Conservation (phyloP, 495 filamentous ascomycete species). For the Talaromyces liani region DNA sequence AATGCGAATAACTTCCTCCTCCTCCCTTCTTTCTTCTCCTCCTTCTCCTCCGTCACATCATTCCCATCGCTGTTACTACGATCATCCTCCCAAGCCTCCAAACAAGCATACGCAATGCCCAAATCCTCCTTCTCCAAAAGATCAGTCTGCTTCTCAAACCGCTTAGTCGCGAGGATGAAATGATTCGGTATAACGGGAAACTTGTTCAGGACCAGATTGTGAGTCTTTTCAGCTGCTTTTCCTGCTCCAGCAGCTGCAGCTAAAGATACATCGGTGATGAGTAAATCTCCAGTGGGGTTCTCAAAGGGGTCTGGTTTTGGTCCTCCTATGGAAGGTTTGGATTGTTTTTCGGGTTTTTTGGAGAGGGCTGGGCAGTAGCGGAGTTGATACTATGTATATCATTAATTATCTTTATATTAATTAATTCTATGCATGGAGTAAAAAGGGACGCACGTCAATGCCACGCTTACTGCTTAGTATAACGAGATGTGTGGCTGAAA, state of each 20-base stretch:
- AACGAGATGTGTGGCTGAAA: slow-evolving; percentile 52
- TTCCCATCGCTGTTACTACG: slow-evolving; percentile 7
- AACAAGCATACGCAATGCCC: slow-evolving; percentile 54
- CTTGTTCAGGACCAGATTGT: slow-evolving; percentile 72
- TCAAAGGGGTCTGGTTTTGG: slow-evolving; percentile 66
- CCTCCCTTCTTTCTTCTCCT: neutral
- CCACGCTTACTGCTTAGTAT: slow-evolving; percentile 41
- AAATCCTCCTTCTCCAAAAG: slow-evolving; percentile 61
- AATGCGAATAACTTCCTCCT: slow-evolving; percentile 56
- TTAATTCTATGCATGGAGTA: neutral
- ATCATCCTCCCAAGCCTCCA: slow-evolving; percentile 48
- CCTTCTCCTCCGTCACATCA: slow-evolving; percentile 4
- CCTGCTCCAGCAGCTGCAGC: too few species aligned
- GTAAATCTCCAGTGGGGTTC: slow-evolving; percentile 52
- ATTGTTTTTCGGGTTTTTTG: slow-evolving; percentile 48
- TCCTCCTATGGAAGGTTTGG: slow-evolving; percentile 9
- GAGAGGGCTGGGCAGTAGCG: slow-evolving; percentile 71
- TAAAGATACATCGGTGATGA: slow-evolving; percentile 50
- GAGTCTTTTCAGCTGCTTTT: slow-evolving; percentile 19
- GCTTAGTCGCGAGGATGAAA: slow-evolving; percentile 67
- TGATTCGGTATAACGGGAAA: slow-evolving; percentile 74
- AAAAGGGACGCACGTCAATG: slow-evolving; percentile 39
- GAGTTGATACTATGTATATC: slow-evolving; percentile 59
- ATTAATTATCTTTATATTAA: slow-evolving; percentile 5
- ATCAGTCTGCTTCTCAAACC: slow-evolving; percentile 60